These are phyloP conservation scores for Nasturtium officinale DNA, from an alignment of 345 rosid species.

Conservation along the genomic window DNA sequence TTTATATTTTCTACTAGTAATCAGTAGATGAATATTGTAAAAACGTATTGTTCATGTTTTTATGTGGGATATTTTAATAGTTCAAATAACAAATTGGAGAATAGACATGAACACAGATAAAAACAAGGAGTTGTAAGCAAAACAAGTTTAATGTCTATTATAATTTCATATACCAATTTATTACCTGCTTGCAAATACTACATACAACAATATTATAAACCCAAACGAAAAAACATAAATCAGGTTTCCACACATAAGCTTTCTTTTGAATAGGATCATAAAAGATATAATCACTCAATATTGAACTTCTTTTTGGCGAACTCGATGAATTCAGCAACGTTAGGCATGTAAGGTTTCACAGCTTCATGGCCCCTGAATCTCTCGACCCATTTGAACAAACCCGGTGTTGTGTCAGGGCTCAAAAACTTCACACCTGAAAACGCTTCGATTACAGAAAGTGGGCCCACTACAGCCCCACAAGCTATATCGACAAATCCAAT, in stretches of 20 bases:
- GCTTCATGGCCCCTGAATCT: constrained; percentile 58
- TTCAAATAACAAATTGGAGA: no score
- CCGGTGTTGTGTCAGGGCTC: constrained; percentile 51
- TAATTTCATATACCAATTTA: background rate
- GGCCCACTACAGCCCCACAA: constrained; percentile 56
- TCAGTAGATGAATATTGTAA: no score
- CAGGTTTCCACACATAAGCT: background rate
- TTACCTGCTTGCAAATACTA: background rate
- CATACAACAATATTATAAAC: background rate
- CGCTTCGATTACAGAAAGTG: constrained; percentile 56
- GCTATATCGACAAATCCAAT: constrained; percentile 72
- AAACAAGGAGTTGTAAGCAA: background rate
- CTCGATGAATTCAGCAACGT: constrained; percentile 54
- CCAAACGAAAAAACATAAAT: background rate
- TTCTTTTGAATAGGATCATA: background rate
- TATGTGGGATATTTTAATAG: no score
- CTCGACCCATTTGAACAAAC: constrained; percentile 55
- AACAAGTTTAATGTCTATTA: background rate
- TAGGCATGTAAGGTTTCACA: constrained; percentile 69
- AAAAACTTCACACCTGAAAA: constrained; percentile 48
- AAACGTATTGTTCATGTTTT: no score
- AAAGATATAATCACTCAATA: constrained; percentile 25
- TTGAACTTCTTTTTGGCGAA: constrained; percentile 39
- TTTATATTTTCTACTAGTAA: no score
- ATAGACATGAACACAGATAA: background rate